phyloP scores from a whole-genome alignment of 1,284 basidiomycete genomes.

The Apiotrichum laibachii region DNA sequence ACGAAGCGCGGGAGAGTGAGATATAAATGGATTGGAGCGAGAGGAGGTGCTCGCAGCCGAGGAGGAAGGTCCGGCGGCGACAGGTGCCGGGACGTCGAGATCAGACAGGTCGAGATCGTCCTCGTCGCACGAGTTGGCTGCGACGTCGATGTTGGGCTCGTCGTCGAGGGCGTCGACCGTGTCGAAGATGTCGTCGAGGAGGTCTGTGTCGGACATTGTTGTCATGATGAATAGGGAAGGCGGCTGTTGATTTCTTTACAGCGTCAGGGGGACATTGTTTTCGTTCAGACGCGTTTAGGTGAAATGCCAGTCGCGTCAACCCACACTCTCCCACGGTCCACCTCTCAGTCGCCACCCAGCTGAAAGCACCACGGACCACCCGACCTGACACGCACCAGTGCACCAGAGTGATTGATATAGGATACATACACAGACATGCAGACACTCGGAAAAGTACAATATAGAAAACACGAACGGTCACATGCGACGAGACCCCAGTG shows the following conservation, averaged over 20 bases:
- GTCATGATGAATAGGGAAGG: slow-evolving; percentile 6
- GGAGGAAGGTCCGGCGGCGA: background rate
- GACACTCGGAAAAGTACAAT: no score
- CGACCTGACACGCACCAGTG: no score
- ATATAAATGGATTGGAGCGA: background rate
- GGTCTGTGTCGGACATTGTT: slow-evolving; percentile 5
- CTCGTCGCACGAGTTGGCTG: slow-evolving; percentile 22
- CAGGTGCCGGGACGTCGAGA: background rate
- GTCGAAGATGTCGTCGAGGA: slow-evolving; percentile 23
- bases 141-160: background rate
- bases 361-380: no score
- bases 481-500: no score
- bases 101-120: slow-evolving; percentile 21
- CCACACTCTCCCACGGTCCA: slow-evolving; percentile 7
- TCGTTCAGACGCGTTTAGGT: no score
- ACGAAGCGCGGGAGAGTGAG: no score
- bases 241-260: background rate
- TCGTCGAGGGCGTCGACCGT: slow-evolving; percentile 17
- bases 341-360: background rate
- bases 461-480: no score
- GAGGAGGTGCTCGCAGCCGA: background rate
- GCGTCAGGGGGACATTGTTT: no score
- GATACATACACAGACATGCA: no score
- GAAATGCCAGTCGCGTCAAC: slow-evolving; percentile 18
- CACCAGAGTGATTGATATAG: no score